Evolutionary conservation across 176 grass and related monocot species (phyloP).

Genomic region (Echinochloa phyllopogon): DNA sequence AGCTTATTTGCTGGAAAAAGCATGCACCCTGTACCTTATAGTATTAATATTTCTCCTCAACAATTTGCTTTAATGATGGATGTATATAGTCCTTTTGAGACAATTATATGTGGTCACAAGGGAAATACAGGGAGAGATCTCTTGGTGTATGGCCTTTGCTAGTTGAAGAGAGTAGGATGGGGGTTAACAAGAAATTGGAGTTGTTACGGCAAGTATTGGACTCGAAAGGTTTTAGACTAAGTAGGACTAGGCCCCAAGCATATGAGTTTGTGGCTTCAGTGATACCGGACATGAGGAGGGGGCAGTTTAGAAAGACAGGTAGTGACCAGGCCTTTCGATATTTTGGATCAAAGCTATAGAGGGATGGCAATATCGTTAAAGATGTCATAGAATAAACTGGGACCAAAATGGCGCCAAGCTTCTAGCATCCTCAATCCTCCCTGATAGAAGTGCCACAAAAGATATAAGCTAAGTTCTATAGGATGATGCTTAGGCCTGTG

Average conservation of each 20-base stretch:
- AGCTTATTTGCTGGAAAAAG: constrained; percentile 34
- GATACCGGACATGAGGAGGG: neutral
- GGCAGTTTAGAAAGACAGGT: neutral
- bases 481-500: neutral
- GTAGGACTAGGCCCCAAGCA: neutral
- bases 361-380: neutral
- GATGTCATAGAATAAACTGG: neutral
- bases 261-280: constrained; percentile 8
- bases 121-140: neutral
- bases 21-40: constrained; percentile 12
- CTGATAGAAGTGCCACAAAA: neutral
- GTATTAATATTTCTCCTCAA: constrained; percentile 25
- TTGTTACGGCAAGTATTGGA: neutral
- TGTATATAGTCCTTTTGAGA: too few relatives aligned
- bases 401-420: neutral
- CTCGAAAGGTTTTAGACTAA: constrained; percentile 2
- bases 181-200: neutral
- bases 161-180: neutral
- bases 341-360: neutral
- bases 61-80: constrained; percentile 8
- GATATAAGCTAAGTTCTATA: neutral
- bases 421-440: constrained; percentile 1
- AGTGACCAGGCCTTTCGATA: neutral
- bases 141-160: neutral
- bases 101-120: neutral